Evolutionary conservation across 2,329 filamentous ascomycete genomes (phyloP).

Genomic region (Alternaria sp.): DNA sequence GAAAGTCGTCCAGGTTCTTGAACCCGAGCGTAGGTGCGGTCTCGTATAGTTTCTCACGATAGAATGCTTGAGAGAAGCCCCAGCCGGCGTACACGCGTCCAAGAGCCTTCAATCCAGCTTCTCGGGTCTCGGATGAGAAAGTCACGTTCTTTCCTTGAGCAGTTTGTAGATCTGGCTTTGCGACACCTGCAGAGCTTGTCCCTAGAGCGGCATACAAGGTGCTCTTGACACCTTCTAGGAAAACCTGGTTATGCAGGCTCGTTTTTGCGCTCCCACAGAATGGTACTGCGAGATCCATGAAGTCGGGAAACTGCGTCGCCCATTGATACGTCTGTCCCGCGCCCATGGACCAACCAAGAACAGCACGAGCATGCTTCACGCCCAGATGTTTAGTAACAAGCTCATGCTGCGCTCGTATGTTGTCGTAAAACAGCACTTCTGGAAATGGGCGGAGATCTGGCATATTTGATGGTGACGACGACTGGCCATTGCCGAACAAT

Average conservation of each 20-base stretch:
- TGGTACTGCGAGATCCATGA: conserved; percentile 71
- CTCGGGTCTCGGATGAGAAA: conserved; percentile 65
- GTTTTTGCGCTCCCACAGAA: conserved; percentile 74
- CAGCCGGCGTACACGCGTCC: conserved; percentile 80
- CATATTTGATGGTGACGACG: conserved; percentile 72
- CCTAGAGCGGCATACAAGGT: conserved; percentile 67
- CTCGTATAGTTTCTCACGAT: conserved; percentile 75
- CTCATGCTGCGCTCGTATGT: conserved; percentile 71
- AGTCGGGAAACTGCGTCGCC: conserved; percentile 69
- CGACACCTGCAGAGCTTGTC: conserved; percentile 61
- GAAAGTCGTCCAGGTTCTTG: conserved; percentile 75
- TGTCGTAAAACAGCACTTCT: conserved; percentile 71
- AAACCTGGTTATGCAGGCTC: conserved; percentile 72
- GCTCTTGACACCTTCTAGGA: conserved; percentile 71
- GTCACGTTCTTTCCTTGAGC: conserved; percentile 32
- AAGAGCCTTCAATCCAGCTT: conserved; percentile 72
- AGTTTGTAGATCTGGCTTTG: conserved; percentile 39
- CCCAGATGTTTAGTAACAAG: conserved; percentile 71
- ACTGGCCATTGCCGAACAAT: conserved; percentile 74
- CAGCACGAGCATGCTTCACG: conserved; percentile 67
- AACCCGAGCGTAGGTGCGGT: conserved; percentile 65
- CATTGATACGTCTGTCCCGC: conserved; percentile 73
- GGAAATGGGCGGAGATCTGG: conserved; percentile 66
- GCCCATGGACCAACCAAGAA: conserved; percentile 77
- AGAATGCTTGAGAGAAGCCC: conserved; percentile 84